Conservation (phyloP, 1,139 yeast genomes). For the Zygoascus sp. region DNA sequence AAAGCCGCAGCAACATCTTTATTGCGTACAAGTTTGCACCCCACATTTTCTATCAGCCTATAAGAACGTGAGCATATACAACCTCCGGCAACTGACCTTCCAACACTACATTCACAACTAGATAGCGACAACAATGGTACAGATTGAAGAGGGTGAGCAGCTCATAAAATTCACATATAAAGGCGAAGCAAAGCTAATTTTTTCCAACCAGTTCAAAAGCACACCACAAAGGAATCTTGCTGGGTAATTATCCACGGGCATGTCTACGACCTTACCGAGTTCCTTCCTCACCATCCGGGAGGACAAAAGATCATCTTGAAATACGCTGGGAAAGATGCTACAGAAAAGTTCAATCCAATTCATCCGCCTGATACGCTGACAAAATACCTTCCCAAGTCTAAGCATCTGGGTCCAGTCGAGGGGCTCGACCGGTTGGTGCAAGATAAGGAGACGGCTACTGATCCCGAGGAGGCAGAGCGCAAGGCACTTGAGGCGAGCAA, state of each 20-base stretch:
- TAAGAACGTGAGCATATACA: background rate
- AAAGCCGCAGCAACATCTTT: too few relatives aligned
- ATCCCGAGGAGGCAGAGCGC: conserved; percentile 35
- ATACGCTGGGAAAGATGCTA: conserved; percentile 90
- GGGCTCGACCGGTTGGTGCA: conserved; percentile 27
- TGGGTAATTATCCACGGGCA: conserved; percentile 87
- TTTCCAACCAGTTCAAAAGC: conserved; percentile 64
- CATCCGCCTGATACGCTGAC: conserved; percentile 79
- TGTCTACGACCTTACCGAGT: conserved; percentile 78
- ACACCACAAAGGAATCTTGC: conserved; percentile 59
- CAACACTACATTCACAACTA: background rate
- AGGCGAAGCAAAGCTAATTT: background rate
- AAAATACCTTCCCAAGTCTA: conserved; percentile 45
- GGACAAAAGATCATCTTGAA: conserved; percentile 68
- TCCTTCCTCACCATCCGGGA: conserved; percentile 82
- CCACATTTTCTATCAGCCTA: background rate
- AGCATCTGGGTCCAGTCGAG: conserved; percentile 44
- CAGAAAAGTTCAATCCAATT: conserved; percentile 77
- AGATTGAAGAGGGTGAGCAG: conserved; percentile 20
- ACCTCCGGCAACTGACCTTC: background rate
- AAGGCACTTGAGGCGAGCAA: conserved; percentile 40
- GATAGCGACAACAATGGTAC: conserved; percentile 14
- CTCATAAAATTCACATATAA: background rate
- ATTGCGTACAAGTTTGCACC: too few relatives aligned
- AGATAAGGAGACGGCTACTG: conserved; percentile 31